These are phyloP conservation scores for Leonotis leonurus DNA, from an alignment of 257 asterid genomes.

Conservation along the genomic window DNA sequence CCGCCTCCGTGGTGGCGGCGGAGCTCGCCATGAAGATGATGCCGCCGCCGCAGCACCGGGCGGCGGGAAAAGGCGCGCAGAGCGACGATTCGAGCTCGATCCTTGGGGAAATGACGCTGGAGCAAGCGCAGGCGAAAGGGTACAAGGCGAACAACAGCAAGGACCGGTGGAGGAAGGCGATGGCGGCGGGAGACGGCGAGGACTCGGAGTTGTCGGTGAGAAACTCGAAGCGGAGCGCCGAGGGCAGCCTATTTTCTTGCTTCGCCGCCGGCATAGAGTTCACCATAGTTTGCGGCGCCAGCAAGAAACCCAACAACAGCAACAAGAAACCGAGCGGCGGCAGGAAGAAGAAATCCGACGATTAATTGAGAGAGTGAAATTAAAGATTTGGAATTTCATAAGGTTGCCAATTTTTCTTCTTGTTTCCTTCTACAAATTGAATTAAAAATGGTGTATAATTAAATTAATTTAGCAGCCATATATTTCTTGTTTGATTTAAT, in stretches of 20 bases:
- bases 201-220: conserved; percentile 10
- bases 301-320: conserved; percentile 6
- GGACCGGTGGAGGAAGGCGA: neutral
- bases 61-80: neutral
- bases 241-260: conserved; percentile 26
- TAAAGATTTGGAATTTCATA: neutral
- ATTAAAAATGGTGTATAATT: neutral
- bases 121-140: conserved; percentile 28
- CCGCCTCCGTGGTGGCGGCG: conserved; percentile 74
- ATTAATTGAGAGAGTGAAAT: neutral
- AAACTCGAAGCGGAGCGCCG: conserved; percentile 11
- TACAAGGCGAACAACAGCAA: neutral
- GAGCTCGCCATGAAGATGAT: conserved; percentile 37
- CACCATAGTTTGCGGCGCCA: conserved; percentile 28
- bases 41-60: neutral
- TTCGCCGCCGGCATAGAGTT: conserved; percentile 30
- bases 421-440: neutral
- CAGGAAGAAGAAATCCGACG: conserved; percentile 14
- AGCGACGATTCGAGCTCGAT: conserved; percentile 26
- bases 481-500: conserved; percentile 14
- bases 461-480: neutral
- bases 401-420: neutral
- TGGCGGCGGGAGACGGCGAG: neutral
- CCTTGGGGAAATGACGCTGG: conserved; percentile 27
- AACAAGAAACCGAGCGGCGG: conserved; percentile 4